Evolutionary conservation across 2,329 filamentous ascomycete genomes (phyloP).

Genomic region (Fusarium sp.): DNA sequence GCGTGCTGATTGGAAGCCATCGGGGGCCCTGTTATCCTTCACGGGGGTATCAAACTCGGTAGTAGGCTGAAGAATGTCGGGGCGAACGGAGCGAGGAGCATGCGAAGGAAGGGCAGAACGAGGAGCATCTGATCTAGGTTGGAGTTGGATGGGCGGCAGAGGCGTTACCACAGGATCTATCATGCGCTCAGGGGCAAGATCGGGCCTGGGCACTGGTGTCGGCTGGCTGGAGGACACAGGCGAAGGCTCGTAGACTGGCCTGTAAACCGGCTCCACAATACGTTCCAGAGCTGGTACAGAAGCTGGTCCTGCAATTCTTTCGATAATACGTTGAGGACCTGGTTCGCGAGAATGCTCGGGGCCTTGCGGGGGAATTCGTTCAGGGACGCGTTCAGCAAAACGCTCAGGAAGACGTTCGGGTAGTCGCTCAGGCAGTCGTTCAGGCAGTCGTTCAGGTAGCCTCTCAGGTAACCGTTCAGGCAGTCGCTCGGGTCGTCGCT

Average conservation of each 20-base stretch:
- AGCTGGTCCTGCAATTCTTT: neutral
- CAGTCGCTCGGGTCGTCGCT: neutral
- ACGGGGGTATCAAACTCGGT: conserved; percentile 32
- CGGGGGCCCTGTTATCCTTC: conserved; percentile 24
- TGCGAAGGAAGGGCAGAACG: conserved; percentile 27
- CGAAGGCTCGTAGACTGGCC: conserved; percentile 3
- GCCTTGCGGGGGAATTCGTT: neutral
- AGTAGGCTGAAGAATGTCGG: conserved; percentile 35
- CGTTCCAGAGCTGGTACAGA: conserved; percentile 1
- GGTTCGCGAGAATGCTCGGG: conserved; percentile 5
- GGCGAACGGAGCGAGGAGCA: conserved; percentile 18
- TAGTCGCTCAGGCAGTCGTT: neutral
- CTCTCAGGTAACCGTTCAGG: neutral
- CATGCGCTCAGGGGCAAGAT: conserved; percentile 36
- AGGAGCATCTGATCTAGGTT: conserved; percentile 15
- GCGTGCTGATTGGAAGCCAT: conserved; percentile 22
- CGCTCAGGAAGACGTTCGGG: neutral
- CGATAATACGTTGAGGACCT: neutral
- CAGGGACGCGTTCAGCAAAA: neutral
- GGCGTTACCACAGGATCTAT: conserved; percentile 25
- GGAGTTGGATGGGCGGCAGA: conserved; percentile 13
- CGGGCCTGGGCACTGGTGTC: conserved; percentile 16
- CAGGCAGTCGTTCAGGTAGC: neutral
- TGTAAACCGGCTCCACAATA: conserved; percentile 6
- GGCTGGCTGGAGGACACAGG: neutral